These are phyloP conservation scores for Quercus tomentella DNA, from an alignment of 331 rosid species.

Conservation along the genomic window DNA sequence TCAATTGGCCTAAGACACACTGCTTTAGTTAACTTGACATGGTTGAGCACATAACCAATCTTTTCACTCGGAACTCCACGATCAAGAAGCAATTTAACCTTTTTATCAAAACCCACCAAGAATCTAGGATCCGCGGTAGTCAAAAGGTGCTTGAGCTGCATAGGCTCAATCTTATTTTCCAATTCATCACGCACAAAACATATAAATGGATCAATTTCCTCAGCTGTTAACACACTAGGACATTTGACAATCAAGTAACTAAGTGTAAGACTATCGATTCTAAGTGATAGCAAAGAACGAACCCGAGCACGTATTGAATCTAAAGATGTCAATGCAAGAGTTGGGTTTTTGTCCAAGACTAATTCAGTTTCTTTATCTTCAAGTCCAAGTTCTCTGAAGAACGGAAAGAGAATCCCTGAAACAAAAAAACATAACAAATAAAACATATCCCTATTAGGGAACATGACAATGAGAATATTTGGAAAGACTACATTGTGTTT, in stretches of 20 bases:
- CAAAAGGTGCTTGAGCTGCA: conserved; percentile 46
- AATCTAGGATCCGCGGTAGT: conserved; percentile 23
- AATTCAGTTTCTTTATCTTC: conserved; percentile 27
- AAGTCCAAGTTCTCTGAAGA: conserved; percentile 51
- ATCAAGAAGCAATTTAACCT: conserved; percentile 44
- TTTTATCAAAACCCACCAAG: conserved; percentile 48
- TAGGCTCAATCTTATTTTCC: conserved; percentile 40
- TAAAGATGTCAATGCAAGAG: conserved; percentile 20
- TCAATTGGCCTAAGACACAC: conserved; percentile 48
- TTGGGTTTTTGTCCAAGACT: conserved; percentile 38
- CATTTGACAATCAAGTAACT: conserved; percentile 34
- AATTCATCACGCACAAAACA: conserved; percentile 40
- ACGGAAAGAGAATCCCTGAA: conserved; percentile 45
- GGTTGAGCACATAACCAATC: conserved; percentile 51
- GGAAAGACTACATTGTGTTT: conserved; percentile 24
- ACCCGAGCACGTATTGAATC: conserved; percentile 45
- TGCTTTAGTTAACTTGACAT: conserved; percentile 51
- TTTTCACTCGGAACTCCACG: conserved; percentile 53
- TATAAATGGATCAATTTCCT: conserved; percentile 45
- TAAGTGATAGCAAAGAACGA: conserved; percentile 37
- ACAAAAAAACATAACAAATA: background rate
- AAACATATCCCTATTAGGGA: background rate
- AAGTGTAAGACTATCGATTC: conserved; percentile 40
- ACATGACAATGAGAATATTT: background rate
- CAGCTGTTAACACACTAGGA: conserved; percentile 36